These are phyloP conservation scores for Nicotiana attenuata DNA, from an alignment of 257 asterid genomes.

Conservation along the genomic window DNA sequence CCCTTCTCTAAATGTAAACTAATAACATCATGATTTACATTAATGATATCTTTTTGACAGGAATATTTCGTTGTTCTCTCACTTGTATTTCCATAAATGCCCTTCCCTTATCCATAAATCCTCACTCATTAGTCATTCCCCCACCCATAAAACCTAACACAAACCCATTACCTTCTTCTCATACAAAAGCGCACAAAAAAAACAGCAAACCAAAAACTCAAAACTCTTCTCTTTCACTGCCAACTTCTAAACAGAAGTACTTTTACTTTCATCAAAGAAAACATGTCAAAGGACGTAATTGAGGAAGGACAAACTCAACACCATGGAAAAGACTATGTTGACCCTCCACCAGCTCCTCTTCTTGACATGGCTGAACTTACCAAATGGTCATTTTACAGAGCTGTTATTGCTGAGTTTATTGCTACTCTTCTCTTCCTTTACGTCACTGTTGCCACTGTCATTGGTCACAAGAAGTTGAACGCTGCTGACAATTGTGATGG, in stretches of 20 bases:
- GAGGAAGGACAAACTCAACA: constrained; percentile 7
- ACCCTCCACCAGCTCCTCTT: constrained; percentile 7
- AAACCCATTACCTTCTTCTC: neutral
- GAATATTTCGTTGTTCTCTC: neutral
- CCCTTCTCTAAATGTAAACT: no score
- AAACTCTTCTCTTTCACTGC: neutral
- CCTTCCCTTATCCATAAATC: neutral
- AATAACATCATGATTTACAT: neutral
- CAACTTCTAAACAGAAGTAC: neutral
- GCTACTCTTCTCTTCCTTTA: constrained; percentile 7
- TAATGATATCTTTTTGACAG: neutral
- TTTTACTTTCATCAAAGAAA: neutral
- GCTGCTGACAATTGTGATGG: neutral
- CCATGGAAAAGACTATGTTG: constrained; percentile 10
- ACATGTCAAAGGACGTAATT: constrained; percentile 4
- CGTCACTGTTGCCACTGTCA: neutral
- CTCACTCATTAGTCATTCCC: no score
- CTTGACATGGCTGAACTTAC: neutral
- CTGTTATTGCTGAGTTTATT: neutral
- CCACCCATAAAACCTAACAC: neutral
- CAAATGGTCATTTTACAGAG: constrained; percentile 7
- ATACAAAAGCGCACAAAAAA: neutral
- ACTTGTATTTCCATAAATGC: neutral
- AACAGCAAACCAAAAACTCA: neutral
- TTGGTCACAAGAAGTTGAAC: neutral